Base-by-base conservation (phyloP, 2,329 filamentous ascomycete species). In the Curvularia lunata region DNA sequence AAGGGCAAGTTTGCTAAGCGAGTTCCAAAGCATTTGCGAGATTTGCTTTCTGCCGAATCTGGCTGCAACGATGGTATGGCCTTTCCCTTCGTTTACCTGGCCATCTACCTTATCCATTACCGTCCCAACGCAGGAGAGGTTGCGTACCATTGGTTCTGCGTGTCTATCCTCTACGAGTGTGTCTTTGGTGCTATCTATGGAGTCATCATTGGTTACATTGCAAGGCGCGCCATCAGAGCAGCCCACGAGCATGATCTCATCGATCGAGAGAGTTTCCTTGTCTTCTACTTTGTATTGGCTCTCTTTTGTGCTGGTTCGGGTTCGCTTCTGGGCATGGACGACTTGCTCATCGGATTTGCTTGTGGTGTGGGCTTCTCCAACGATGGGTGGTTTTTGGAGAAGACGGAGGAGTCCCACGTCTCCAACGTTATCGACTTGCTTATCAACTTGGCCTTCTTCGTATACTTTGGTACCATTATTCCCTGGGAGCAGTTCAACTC, bases 11-110 rank as follows among this genome's bases (percentile, higher is more conserved):
- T 99, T 71, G 94, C 95, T 34, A 97, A 97, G 80, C 88, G 95
- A 62, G 92, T 99, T 4, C 95, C 95, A 21, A 98, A 97, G 82
- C 95, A 99, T 87, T 81, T 99, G 80, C 86, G 95, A 83, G 95
- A 99, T 79, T 75, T 99, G 50, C 83, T 99, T 12, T 99, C 95
- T 4, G 93, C 93, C 55, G 95, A 99, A 79, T 99, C 95, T 7
- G 95, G 95, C 28, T 99, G 95, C 80, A 99, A 99, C 83, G 95
- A 99, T 76, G 95, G 95, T 79, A 99, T 99, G 95, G 95, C 95
- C 1, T 99, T 99, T 73, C 95, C 95, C 0, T 99, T 99, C 77
- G 86, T 99, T 70, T 99, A 99, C 75, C 84, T 99, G 28, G 89
- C 91, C 1, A 82, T 97, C 28, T 98, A 97, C 77, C 85, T 98